Evolutionary conservation across 1,284 basidiomycete species (phyloP), one percentile per base, ranked within the genome.

Genomic region (Pholiota adiposa): DNA sequence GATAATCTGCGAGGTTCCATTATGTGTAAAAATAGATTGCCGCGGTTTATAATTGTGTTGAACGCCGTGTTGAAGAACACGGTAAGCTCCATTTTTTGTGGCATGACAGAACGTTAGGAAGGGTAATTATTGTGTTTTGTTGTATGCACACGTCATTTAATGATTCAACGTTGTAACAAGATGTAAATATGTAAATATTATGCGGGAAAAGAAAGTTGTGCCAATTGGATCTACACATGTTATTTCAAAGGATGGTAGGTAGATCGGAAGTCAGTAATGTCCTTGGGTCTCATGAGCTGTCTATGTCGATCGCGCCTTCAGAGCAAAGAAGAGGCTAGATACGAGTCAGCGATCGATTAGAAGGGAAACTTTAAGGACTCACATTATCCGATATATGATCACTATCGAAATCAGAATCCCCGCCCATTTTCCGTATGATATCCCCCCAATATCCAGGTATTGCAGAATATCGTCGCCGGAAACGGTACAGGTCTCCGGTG

Each of bases 401-500:
- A 69, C 70, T 33, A 78, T 78, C 0, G 65, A 68, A 12, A 78
- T 56, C 6, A 78, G 56, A 44, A 79, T 76, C 7, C 65, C 73
- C 6, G 69, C 67, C 76, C 77, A 79, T 53, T 73, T 73, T 4
- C 69, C 72, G 49, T 77, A 78, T 8, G 70, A 72, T 16, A 77
- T 70, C 0, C 58, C 41, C 21, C 68, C 71, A 34, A 78, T 76
- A 9, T 76, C 75, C 6, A 79, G 73, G 59, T 79, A 77, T 1
- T 64, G 41, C 11, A 79, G 65, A 0, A 79, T 71, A 58, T 79
- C 77, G 14, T 70, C 70, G 3, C 78, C 78, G 0, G 76, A 76
- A 1, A 79, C 73, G 0, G 74, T 77, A 57, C 78, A 79, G 1
- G 66, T 67, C 14, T 65, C 67, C 3, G 76, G 75, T 3, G 73